Conservation (phyloP, 2,329 filamentous ascomycete species). For the Fusarium sp. region DNA sequence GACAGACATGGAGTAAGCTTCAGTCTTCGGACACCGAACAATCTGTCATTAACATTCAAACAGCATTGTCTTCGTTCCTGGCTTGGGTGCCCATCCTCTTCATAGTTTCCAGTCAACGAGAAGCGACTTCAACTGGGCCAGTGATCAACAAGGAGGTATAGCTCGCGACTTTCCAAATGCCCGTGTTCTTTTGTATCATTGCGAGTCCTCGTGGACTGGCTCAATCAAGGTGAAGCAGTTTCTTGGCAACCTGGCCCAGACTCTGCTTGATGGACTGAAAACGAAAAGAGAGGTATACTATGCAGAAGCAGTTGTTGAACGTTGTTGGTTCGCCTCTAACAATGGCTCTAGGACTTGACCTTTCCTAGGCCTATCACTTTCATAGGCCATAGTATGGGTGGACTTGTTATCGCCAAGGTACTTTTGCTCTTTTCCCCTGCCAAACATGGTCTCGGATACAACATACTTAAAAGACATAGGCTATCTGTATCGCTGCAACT, state of each 20-base stretch:
- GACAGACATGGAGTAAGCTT: slow-evolving; percentile 51
- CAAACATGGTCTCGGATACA: neutral
- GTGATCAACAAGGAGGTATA: slow-evolving; percentile 49
- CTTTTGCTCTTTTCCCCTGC: neutral
- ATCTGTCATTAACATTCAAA: neutral
- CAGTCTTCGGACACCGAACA: accelerated
- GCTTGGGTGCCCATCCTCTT: slow-evolving; percentile 54
- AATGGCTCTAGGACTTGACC: neutral
- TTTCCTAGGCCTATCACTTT: slow-evolving; percentile 54
- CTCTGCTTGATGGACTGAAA: slow-evolving; percentile 50
- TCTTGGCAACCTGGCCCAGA: slow-evolving; percentile 53
- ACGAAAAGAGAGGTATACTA: slow-evolving; percentile 50
- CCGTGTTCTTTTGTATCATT: slow-evolving; percentile 55
- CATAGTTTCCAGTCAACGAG: slow-evolving; percentile 53
- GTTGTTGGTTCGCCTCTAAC: neutral
- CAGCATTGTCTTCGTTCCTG: slow-evolving; percentile 57
- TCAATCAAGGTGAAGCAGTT: slow-evolving; percentile 56
- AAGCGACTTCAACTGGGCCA: slow-evolving; percentile 56
- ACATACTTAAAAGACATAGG: slow-evolving; percentile 16
- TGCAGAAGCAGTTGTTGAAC: neutral
- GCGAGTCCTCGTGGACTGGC: slow-evolving; percentile 56
- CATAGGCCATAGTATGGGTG: slow-evolving; percentile 58
- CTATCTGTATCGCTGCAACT: slow-evolving; percentile 49
- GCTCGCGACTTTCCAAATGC: slow-evolving; percentile 54
- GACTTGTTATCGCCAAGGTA: slow-evolving; percentile 57